These are phyloP conservation scores for Podospora australis DNA, from an alignment of 495 filamentous ascomycete genomes.

Conservation along the genomic window DNA sequence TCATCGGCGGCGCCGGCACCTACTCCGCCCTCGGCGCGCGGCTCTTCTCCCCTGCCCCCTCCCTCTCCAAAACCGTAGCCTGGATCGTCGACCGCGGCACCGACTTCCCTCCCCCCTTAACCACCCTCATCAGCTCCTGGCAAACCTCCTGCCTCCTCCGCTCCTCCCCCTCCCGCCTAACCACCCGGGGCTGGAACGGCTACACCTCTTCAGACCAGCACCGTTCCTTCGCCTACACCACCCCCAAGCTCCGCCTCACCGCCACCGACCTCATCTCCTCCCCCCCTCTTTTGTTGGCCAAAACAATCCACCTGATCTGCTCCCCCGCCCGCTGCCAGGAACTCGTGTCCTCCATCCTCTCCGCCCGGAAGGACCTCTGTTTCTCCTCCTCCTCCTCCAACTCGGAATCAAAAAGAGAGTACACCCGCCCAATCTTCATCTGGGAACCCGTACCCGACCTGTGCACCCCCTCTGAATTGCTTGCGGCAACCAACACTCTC, in stretches of 20 bases:
- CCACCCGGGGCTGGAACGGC: constrained; percentile 88
- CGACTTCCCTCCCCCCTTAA: constrained; percentile 70
- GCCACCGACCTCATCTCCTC: constrained; percentile 35
- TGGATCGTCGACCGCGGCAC: constrained; percentile 88
- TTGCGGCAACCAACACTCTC: constrained; percentile 63
- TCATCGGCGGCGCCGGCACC: constrained; percentile 80
- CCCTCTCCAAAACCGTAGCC: constrained; percentile 55
- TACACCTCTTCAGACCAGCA: constrained; percentile 51
- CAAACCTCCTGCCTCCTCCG: constrained; percentile 64
- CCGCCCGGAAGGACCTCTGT: constrained; percentile 34
- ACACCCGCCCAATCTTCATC: constrained; percentile 61
- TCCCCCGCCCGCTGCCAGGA: constrained; percentile 68
- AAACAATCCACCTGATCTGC: constrained; percentile 84
- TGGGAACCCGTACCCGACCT: constrained; percentile 95
- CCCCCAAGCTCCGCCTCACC: constrained; percentile 71
- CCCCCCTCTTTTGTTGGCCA: constrained; percentile 60
- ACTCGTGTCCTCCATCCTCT: constrained; percentile 57
- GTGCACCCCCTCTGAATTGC: constrained; percentile 68
- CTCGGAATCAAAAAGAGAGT: constrained; percentile 6
- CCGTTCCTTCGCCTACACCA: constrained; percentile 78
- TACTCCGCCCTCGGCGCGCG: constrained; percentile 86
- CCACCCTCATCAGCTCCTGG: constrained; percentile 60
- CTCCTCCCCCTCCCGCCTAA: constrained; percentile 58
- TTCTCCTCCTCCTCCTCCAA: too few species aligned
- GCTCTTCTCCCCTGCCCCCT: constrained; percentile 61